Base-by-base conservation (phyloP, 768 basidiomycete genomes). In the Amanita exitialis region DNA sequence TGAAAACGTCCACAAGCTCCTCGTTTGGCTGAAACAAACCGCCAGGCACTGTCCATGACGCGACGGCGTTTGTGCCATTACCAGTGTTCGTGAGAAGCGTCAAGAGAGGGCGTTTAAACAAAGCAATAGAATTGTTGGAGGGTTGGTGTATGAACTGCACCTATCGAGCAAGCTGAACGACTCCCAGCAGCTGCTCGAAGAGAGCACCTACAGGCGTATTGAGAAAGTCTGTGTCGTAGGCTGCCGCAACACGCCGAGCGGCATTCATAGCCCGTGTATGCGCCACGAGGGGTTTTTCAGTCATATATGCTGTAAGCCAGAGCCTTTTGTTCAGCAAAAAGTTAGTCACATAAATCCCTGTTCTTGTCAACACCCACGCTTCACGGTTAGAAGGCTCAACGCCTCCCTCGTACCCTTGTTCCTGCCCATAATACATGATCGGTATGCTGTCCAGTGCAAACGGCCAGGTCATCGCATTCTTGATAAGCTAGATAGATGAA, bases 361-460 rank as follows among this genome's bases (percentile, higher is more conserved):
- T 44, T 37, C 25, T 21, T 12, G 21, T 47, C 16, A 41, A 30
- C 20, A 35, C 68, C 45, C 53, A 73, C 50, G 83, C 77, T 58
- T 81, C 84, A 42, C 83, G 80, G 60, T 86, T 86, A 53, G 69
- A 65, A 38, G 82, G 84, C 57, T 83, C 80, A 3, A 57, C 65
- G 49, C 66, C 69, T 18, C 84, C 84, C 43, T 63, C 61, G 56
- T 79, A 78, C n/a, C 74, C 69, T 64, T 85, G 84, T 61, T 85
- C 85, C 59, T 84, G 83, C 7, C 83, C 83, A 53, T 83, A 83
- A 61, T 86, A 86, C 35, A 83, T 62, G 52, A 85, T 80, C 2
- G 83, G 83, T 55, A 84, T 79, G 16, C 83, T 81, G 53, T 86
- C 84, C 39, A 75, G 72, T 68, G 81, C 74, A 61, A 83, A 85